Evolutionary conservation across 2,329 filamentous ascomycete species (phyloP), one percentile per base, ranked within the genome.

Genomic region (Salinomyces thailandicus): DNA sequence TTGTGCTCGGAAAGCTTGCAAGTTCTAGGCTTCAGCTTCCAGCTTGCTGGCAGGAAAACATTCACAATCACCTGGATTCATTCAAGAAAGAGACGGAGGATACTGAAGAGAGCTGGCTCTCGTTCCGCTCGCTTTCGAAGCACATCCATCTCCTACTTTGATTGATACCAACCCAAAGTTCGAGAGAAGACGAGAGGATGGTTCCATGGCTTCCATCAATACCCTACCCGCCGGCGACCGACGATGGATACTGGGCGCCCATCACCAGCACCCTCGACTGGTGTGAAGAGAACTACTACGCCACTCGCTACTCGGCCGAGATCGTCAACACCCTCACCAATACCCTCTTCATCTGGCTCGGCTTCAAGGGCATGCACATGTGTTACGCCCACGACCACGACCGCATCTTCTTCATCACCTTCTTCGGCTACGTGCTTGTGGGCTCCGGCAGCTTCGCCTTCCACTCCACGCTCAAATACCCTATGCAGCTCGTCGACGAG

Each of bases 241-340:
- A 48, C 12, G 46, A 56, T 43, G 54, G 54, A 20, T 57, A 54
- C 55, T 85, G 80, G 79, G 72, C 69, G 5, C 74, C 78, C 15
- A 75, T 81, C 38, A 85, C 80, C 1, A 77, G 77, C 6, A 85
- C 80, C 0, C 53, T 85, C 30, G 84, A 86, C 57, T 86, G 82
- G 72, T 87, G 82, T 54, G 82, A 86, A 68, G 82, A 85, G 74
- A 81, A 85, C 46, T 82, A 82, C 61, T 81, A 81, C 64, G 75
- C 79, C 24, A 86, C 81, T 3, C 67, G 72, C 29, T 87, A 86
- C 54, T 72, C 77, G 31, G 83, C 83, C 22, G 83, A 87, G 55
- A 76, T 87, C 31, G 73, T 85, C 54, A 89, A 81, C 55, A 83
- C 84, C 3, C 52, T 87, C 19, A 94, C 85, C 20, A 94, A 94